Evolutionary conservation across 1,284 basidiomycete species (phyloP), one percentile per base, ranked within the genome.

Genomic region (Malassezia equina): DNA sequence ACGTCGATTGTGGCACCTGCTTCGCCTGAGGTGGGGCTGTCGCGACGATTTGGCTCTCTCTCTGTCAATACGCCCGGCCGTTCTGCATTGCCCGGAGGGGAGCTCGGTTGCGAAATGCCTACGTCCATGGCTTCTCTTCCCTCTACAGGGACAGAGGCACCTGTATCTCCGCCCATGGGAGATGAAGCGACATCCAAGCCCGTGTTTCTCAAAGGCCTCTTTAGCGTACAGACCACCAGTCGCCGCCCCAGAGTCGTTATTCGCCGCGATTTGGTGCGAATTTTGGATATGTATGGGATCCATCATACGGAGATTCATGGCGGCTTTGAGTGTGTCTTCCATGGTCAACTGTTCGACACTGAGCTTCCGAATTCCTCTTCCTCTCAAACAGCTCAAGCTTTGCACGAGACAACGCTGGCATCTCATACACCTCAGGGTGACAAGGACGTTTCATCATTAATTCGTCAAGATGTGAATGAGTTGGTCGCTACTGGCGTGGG

Each of bases 301-400:
- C 88, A 90, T 75, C 89, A 93, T 75, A 82, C 88, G 34, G 88
- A 91, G 73, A 90, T 84, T 66, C 86, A 84, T 73, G 81, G 83
- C 52, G 93, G 93, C 0, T 98, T 91, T 73, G 93, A 96, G 75
- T 98, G 93, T 76, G 86, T 93, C 23, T 90, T 96, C 74, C 78
- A 88, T 47, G 93, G 93, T 0, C 90, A 87, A 24, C 93, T 96
- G 72, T 89, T 93, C 73, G 60, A 66, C 54, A 86, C 84, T 7
- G 85, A 84, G 1, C 85, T 86, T 77, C 85, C 86, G 78, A 80
- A 81, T 13, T 79, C 80, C 45, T 23, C 33, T 17, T 12, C 12
- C 9, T 11, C 23, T 2, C 12, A n/a, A 11, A 23, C 33, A 19
- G 36, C 17, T 12, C 36, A 39, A 21, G 15, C 19, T 39, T 7